Percentiles rank a stretch among this genome's conserved stretches.
Evolutionary conservation across 495 filamentous ascomycete species (phyloP).

Genomic region (Penicillium turbatum): DNA sequence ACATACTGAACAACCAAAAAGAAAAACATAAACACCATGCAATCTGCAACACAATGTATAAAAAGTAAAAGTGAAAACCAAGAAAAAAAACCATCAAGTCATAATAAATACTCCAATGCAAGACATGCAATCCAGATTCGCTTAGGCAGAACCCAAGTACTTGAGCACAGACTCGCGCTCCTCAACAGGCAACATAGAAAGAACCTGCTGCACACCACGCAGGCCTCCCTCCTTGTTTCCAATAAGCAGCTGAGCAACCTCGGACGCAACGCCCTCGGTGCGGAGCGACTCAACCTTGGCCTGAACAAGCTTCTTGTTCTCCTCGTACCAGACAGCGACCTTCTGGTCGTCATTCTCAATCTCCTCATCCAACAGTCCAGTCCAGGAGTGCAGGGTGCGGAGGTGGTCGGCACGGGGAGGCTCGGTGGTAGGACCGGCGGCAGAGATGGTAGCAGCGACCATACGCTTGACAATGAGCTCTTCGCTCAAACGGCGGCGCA

Average conservation of each 20-base stretch:
- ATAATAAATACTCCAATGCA: neutral
- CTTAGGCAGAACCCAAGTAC: slow-evolving; percentile 51
- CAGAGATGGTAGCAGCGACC: slow-evolving; percentile 41
- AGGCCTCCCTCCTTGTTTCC: slow-evolving; percentile 72
- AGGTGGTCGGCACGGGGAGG: slow-evolving; percentile 59
- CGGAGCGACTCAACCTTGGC: slow-evolving; percentile 76
- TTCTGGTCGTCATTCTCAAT: slow-evolving; percentile 74
- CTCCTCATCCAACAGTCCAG: slow-evolving; percentile 54
- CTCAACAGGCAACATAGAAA: slow-evolving; percentile 77
- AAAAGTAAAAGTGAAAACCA: neutral
- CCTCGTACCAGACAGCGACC: slow-evolving; percentile 95
- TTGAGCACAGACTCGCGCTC: slow-evolving; percentile 85
- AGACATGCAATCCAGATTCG: neutral
- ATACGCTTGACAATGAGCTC: slow-evolving; percentile 92
- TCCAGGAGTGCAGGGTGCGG: slow-evolving; percentile 71
- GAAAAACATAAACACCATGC: slow-evolving; percentile 5
- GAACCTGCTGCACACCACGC: slow-evolving; percentile 79
- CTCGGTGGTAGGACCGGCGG: slow-evolving; percentile 28
- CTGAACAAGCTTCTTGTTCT: slow-evolving; percentile 78
- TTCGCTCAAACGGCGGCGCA: slow-evolving; percentile 93
- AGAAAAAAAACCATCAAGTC: slow-evolving; percentile 4
- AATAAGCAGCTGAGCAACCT: slow-evolving; percentile 75
- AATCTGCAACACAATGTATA: neutral
- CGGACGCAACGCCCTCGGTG: slow-evolving; percentile 67
- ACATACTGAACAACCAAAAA: no score